Conservation (phyloP, 2,329 filamentous ascomycete genomes). For the Xylariales sp. region DNA sequence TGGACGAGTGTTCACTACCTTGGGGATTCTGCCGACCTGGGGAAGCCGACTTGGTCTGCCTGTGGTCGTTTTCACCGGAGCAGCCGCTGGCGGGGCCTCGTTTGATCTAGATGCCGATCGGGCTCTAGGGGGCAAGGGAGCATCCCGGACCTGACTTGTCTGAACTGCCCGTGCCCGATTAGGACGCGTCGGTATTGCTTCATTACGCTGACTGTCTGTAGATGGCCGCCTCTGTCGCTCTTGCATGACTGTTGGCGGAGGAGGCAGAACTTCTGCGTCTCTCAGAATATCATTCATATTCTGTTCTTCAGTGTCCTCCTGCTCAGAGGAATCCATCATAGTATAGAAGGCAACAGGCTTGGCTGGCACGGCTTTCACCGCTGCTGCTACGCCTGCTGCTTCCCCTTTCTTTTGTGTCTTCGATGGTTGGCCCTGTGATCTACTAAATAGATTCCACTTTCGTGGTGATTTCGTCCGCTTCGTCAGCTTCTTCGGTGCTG, state of each 20-base stretch:
- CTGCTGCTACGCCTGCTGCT: slow-evolving; percentile 36
- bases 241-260: slow-evolving; percentile 4
- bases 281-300: slow-evolving; percentile 46
- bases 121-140: no score
- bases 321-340: slow-evolving; percentile 56
- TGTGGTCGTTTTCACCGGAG: slow-evolving; percentile 5
- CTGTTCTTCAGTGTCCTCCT: slow-evolving; percentile 34
- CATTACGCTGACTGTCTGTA: slow-evolving; percentile 6
- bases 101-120: no score
- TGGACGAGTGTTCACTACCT: slow-evolving; percentile 66
- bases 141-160: slow-evolving; percentile 7
- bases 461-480: slow-evolving; percentile 52
- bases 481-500: slow-evolving; percentile 47
- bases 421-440: slow-evolving; percentile 42
- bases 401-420: slow-evolving; percentile 29
- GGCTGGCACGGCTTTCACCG: slow-evolving; percentile 43
- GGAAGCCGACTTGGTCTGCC: slow-evolving; percentile 60
- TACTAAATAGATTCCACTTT: slow-evolving; percentile 61
- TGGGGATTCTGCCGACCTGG: slow-evolving; percentile 82
- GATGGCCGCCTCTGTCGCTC: slow-evolving; percentile 15
- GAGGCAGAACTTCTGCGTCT: slow-evolving; percentile 37
- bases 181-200: no score
- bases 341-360: slow-evolving; percentile 57
- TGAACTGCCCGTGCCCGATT: no score
- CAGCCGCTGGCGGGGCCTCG: not conserved